These are phyloP conservation scores for Hypericum perforatum DNA, from an alignment of 345 rosid species.

Conservation along the genomic window DNA sequence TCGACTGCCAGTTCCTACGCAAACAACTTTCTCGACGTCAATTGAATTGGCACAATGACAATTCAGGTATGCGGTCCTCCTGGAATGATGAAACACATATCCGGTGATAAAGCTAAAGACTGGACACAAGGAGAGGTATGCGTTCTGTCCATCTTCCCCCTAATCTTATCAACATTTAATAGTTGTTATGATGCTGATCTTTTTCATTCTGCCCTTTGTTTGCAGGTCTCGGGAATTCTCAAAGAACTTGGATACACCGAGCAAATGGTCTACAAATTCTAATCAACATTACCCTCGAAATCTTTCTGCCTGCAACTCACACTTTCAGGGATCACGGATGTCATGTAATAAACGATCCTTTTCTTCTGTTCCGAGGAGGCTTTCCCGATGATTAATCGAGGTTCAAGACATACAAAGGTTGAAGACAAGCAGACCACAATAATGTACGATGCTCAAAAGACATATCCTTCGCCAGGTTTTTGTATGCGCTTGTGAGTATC, in stretches of 20 bases:
- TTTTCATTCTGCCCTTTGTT: conserved; percentile 8
- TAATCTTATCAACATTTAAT: background rate
- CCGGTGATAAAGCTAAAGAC: conserved; percentile 88
- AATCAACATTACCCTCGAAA: background rate
- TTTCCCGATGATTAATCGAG: no score
- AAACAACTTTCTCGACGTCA: no score
- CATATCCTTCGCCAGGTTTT: no score
- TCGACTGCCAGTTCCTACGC: no score
- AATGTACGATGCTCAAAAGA: no score
- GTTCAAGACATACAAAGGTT: no score
- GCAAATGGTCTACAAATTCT: conserved; percentile 92
- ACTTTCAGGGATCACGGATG: background rate
- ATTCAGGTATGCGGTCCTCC: conserved; percentile 91
- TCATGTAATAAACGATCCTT: no score
- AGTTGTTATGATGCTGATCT: background rate
- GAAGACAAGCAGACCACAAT: no score
- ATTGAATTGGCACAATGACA: background rate
- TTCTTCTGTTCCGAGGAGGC: no score
- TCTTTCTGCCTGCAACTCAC: background rate
- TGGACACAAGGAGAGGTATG: conserved; percentile 84
- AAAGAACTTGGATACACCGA: conserved; percentile 78
- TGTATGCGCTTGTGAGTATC: no score
- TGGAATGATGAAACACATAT: conserved; percentile 89
- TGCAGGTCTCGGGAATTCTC: conserved; percentile 76
- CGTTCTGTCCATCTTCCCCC: background rate